Conservation (phyloP, 208 protist genomes). For the Wallacemonas sp. region DNA sequence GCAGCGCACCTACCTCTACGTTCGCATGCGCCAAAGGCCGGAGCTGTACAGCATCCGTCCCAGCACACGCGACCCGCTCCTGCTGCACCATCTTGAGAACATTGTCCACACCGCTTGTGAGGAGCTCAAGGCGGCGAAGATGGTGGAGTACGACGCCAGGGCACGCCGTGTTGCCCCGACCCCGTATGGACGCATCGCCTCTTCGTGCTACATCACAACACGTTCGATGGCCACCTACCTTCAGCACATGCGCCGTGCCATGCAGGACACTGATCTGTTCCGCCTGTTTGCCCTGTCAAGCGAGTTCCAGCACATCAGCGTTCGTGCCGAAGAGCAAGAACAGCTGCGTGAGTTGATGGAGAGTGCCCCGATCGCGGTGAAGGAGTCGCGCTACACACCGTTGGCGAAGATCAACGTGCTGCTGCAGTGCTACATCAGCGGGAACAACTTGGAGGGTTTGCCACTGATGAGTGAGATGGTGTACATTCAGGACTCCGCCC, state of each 20-base stretch:
- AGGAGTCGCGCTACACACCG: slow-evolving; percentile 95
- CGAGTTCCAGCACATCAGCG: slow-evolving; percentile 98
- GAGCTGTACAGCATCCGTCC: slow-evolving; percentile 92
- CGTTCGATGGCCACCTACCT: slow-evolving; percentile 97
- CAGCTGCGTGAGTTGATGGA: slow-evolving; percentile 97
- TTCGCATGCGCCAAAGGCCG: slow-evolving; percentile 97
- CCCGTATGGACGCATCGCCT: slow-evolving; percentile 98
- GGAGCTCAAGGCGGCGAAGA: slow-evolving; percentile 84
- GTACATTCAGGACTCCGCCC: slow-evolving; percentile 98
- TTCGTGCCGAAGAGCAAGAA: slow-evolving; percentile 98
- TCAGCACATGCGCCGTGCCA: slow-evolving; percentile 92
- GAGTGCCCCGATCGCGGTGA: slow-evolving; percentile 97
- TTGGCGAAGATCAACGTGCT: slow-evolving; percentile 99
- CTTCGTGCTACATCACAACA: slow-evolving; percentile 97
- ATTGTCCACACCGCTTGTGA: slow-evolving; percentile 95
- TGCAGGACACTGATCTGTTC: slow-evolving; percentile 98
- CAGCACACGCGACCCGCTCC: slow-evolving; percentile 84
- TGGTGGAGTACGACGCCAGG: slow-evolving; percentile 95
- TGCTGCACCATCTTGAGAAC: slow-evolving; percentile 89
- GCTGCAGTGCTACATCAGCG: slow-evolving; percentile 99
- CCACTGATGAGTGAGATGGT: slow-evolving; percentile 98
- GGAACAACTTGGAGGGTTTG: slow-evolving; percentile 96
- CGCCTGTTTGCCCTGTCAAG: slow-evolving; percentile 95
- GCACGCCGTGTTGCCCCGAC: slow-evolving; percentile 90
- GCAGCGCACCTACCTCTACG: slow-evolving; percentile 97